phyloP scores from a whole-genome alignment of 176 grass and related monocot genomes.

The Luzula sylvatica region DNA sequence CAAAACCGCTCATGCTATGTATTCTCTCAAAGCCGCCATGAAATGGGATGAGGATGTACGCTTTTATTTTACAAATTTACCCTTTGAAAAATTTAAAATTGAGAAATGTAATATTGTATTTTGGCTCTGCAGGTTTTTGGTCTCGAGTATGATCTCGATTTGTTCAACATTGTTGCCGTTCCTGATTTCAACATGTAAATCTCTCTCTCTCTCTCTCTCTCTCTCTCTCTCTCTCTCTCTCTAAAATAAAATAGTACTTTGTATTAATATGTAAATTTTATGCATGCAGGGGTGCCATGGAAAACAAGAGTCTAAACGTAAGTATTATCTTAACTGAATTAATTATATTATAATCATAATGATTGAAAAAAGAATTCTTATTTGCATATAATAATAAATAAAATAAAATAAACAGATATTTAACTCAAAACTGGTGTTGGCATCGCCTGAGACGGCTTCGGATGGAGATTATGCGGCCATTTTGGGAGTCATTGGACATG shows the following conservation, averaged over 20 bases:
- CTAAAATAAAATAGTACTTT: not conserved
- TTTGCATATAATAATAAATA: conserved; percentile 7
- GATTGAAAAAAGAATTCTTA: conserved; percentile 18
- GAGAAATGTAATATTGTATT: too few species aligned
- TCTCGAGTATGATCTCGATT: conserved; percentile 95
- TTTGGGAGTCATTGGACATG: conserved; percentile 92
- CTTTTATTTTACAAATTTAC: too few species aligned
- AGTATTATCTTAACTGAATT: conserved; percentile 27
- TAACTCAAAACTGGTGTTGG: conserved; percentile 96
- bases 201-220: not conserved
- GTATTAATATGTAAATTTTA: not conserved
- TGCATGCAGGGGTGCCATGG: conserved; percentile 91
- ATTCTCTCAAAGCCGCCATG: conserved; percentile 99
- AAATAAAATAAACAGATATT: conserved; percentile 61
- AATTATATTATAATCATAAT: too few species aligned
- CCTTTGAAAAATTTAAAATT: conserved; percentile 8
- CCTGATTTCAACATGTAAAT: conserved; percentile 99
- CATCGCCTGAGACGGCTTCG: conserved; percentile 85
- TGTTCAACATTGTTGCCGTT: conserved; percentile 99
- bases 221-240: not conserved
- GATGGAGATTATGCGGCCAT: conserved; percentile 97
- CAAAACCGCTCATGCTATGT: conserved; percentile 98
- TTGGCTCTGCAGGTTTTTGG: conserved; percentile 97
- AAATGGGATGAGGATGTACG: too few species aligned
- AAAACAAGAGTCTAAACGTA: conserved; percentile 98